Conservation (phyloP, 108 stramenopile species). For the Schizochytrium sp. region DNA sequence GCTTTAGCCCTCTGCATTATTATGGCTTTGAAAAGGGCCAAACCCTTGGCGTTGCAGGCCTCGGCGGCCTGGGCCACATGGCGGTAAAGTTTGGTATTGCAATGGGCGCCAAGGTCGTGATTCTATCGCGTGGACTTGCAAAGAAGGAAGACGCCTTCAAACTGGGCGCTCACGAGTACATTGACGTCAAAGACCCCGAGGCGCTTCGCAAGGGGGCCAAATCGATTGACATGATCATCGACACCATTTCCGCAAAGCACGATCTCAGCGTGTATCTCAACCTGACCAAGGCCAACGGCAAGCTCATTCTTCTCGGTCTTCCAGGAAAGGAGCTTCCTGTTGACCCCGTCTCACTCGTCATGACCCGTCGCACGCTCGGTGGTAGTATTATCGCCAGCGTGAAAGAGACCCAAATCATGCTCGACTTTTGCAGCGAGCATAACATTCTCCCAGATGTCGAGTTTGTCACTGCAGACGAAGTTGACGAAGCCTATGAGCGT, state of each 20-base stretch:
- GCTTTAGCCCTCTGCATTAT: slow-evolving; percentile 43
- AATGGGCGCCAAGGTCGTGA: slow-evolving; percentile 40
- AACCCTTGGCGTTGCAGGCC: slow-evolving; percentile 47
- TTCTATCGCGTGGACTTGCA: slow-evolving; percentile 32
- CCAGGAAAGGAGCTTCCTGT: not conserved
- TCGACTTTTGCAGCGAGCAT: slow-evolving; percentile 50
- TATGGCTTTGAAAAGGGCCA: slow-evolving; percentile 30
- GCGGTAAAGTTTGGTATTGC: slow-evolving; percentile 51
- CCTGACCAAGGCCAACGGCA: slow-evolving; percentile 32
- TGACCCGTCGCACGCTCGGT: slow-evolving; percentile 19
- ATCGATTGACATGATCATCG: slow-evolving; percentile 44
- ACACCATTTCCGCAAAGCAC: slow-evolving; percentile 42
- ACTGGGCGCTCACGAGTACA: slow-evolving; percentile 36
- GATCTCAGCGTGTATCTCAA: slow-evolving; percentile 25
- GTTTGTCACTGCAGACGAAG: slow-evolving; percentile 20
- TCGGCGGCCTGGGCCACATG: slow-evolving; percentile 60
- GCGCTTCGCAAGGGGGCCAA: not conserved
- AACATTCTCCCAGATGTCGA: slow-evolving; percentile 41
- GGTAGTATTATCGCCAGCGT: slow-evolving; percentile 49
- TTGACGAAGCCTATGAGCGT: not conserved
- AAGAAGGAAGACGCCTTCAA: slow-evolving; percentile 42
- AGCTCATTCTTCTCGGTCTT: slow-evolving; percentile 32
- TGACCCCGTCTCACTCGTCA: slow-evolving; percentile 2
- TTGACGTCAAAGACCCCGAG: not conserved
- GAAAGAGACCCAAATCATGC: slow-evolving; percentile 48